phyloP scores from a whole-genome alignment of 164 flowering plant genomes.

The Macadamia integrifolia region DNA sequence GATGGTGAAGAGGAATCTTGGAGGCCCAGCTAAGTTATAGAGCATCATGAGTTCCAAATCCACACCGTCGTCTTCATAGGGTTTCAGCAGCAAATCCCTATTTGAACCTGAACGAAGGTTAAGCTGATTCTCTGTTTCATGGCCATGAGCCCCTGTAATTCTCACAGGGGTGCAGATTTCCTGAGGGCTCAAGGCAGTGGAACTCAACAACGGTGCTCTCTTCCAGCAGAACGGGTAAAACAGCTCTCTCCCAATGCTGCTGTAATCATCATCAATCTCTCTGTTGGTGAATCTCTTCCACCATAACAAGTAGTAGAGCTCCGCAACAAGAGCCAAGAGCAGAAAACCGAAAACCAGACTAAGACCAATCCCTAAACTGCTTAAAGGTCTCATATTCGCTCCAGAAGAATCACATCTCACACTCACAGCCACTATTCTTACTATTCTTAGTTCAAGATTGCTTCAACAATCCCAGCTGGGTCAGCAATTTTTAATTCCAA shows the following conservation, averaged over 20 bases:
- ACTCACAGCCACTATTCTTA: background rate
- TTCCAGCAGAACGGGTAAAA: conserved; percentile 57
- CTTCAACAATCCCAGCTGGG: background rate
- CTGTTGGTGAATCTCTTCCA: conserved; percentile 59
- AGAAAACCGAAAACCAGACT: conserved; percentile 78
- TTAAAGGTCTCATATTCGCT: conserved; percentile 53
- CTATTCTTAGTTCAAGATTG: background rate
- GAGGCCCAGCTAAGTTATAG: conserved; percentile 68
- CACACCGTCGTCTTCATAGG: conserved; percentile 45
- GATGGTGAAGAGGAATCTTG: conserved; percentile 78
- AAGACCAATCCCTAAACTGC: conserved; percentile 63
- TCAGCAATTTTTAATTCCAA: too few species aligned
- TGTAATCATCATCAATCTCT: conserved; percentile 44
- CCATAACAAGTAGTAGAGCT: conserved; percentile 80
- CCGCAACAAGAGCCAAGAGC: conserved; percentile 63
- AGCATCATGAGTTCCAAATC: conserved; percentile 71
- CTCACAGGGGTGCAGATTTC: conserved; percentile 30
- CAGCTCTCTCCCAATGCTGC: conserved; percentile 50
- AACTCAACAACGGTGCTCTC: conserved; percentile 43
- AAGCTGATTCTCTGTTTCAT: conserved; percentile 18
- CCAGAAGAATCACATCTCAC: conserved; percentile 11
- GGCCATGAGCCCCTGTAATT: conserved; percentile 20
- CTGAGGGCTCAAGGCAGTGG: conserved; percentile 37
- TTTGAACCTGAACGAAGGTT: conserved; percentile 14
- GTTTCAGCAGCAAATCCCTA: conserved; percentile 39